Evolutionary conservation across 306 rosid genomes (phyloP), one percentile per base, ranked within the genome.

Genomic region (Cicer yamashitae): DNA sequence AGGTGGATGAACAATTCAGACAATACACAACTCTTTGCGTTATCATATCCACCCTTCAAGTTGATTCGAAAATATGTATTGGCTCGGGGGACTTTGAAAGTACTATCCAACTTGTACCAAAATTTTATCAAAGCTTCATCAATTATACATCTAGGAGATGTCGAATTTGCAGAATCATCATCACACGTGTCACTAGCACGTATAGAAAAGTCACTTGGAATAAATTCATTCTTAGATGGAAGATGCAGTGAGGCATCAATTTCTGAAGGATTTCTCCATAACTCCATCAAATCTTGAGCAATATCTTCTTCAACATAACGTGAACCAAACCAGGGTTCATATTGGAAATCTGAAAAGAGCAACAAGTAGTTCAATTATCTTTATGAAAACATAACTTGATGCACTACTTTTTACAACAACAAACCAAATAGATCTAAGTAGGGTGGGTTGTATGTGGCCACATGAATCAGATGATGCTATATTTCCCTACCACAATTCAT

Each of bases 291-390:
- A 73, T 85, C 57, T 75, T 86, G 81, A 66, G 92, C 73, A 82
- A 94, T 82, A 80, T 94, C 96, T 76, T 90, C 94, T 82, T 84
- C 97, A 52, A 75, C 53, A 73, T 87, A 91, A 62, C 48, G 88
- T 62, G 98, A 90, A 50, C 96, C 96, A 89, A 90, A 94, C 98
- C 98, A 94, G 62, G 98, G 96, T 79, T 94, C 98, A 44, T 70
- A 43, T 50, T 87, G 87, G 71, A 76, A 77, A 82, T 77, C 98
- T 94, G 96, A 54, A 83, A 72, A 60, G 44, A 25, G 77, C 53
- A 66, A 75, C 43, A 80, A 48, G 14, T 65, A 59, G 60, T 82
- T 71, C 66, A 70, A 83, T 70, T 64, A 47, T 48, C 47, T 54
- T 51, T 9, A 67, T 45, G 51, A 73, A 77, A 71, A 60, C 64